Evolutionary conservation across 73 alveolate species (phyloP).

Genomic region (Stentor coeruleus): DNA sequence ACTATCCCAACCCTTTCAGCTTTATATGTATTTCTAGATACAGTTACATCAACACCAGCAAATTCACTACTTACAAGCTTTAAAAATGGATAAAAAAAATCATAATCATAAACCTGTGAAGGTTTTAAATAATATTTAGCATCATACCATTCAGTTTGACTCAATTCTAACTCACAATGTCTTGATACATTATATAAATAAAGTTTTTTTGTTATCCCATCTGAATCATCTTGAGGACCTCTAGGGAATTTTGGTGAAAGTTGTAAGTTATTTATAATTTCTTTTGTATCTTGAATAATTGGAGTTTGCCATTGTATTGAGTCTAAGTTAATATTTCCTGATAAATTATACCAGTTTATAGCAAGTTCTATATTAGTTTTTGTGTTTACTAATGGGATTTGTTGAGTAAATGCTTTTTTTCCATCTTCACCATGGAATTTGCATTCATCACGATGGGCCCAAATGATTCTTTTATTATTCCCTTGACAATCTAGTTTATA

Average conservation of each 20-base stretch:
- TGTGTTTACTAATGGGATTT: background rate
- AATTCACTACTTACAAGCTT: constrained; percentile 1
- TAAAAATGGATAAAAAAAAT: constrained; percentile 6
- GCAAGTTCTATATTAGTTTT: constrained; percentile 7
- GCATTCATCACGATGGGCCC: constrained; percentile 25
- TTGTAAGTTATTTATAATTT: background rate
- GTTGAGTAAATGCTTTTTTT: constrained; percentile 9
- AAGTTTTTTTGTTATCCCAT: background rate
- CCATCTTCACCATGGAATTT: constrained; percentile 19
- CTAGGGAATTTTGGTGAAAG: background rate
- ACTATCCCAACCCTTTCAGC: constrained; percentile 18
- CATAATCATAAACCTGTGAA: background rate
- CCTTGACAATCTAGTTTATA: background rate
- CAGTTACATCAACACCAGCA: constrained; percentile 17
- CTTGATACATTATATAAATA: constrained; percentile 12
- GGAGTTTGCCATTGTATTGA: background rate
- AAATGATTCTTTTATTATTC: background rate
- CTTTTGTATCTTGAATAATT: background rate
- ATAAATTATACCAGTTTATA: background rate
- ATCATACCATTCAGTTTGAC: constrained; percentile 5
- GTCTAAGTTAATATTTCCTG: background rate
- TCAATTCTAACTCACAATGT: constrained; percentile 11
- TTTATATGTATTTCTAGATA: constrained; percentile 8
- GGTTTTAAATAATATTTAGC: background rate
- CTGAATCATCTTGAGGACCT: constrained; percentile 19